A percentile compares a stretch with the other conserved stretches of the same genome.
Evolutionary conservation across 2,329 filamentous ascomycete species (phyloP).

Genomic region (Ascochyta clinopodiicola): DNA sequence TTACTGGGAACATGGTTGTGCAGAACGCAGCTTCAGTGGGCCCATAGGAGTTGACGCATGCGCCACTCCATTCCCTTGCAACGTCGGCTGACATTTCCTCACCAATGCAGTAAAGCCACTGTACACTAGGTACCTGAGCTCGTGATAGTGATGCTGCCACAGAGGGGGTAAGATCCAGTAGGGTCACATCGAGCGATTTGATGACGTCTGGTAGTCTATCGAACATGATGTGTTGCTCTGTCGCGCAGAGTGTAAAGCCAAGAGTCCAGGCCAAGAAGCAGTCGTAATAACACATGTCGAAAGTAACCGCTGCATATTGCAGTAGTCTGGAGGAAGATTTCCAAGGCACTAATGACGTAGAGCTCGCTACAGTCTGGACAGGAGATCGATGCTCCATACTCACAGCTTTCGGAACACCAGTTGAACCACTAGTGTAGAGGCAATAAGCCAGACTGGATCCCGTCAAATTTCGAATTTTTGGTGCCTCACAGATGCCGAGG

Average conservation of each 20-base stretch:
- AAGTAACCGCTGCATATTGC: conserved; percentile 53
- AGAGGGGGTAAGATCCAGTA: conserved; percentile 54
- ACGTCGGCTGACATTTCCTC: conserved; percentile 52
- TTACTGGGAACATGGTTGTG: conserved; percentile 50
- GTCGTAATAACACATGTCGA: conserved; percentile 58
- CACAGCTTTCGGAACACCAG: conserved; percentile 53
- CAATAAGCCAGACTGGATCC: conserved; percentile 49
- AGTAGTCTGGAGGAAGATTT: conserved; percentile 46
- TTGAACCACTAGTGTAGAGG: conserved; percentile 54
- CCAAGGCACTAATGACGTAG: conserved; percentile 50
- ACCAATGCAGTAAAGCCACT: conserved; percentile 55
- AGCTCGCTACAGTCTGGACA: conserved; percentile 51
- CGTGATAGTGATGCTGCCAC: conserved; percentile 47
- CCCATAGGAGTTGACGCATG: conserved; percentile 55
- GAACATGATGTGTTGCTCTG: conserved; percentile 48
- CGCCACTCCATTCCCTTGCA: conserved; percentile 46
- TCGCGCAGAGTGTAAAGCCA: conserved; percentile 52
- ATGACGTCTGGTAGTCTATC: conserved; percentile 47
- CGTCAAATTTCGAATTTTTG: conserved; percentile 31
- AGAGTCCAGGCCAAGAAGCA: conserved; percentile 55
- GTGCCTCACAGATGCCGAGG: conserved; percentile 26
- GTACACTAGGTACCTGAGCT: conserved; percentile 44
- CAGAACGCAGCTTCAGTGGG: conserved; percentile 55
- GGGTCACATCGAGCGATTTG: conserved; percentile 42
- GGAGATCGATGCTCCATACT: conserved; percentile 51